Base-by-base conservation (phyloP, 2,329 filamentous ascomycete species). In the Pseudogymnoascus sp. region DNA sequence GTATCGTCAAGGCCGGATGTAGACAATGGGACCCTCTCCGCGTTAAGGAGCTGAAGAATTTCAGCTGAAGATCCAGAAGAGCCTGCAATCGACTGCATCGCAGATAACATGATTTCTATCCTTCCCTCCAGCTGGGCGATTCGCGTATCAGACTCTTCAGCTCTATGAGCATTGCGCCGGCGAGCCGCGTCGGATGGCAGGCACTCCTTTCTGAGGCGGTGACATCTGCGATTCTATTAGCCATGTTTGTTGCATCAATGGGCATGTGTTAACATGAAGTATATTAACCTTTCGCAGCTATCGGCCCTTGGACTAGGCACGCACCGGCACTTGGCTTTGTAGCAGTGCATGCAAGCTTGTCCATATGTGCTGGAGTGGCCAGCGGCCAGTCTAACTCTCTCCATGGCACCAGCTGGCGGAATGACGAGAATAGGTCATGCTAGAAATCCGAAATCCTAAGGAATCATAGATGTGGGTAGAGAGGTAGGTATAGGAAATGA, bases 111-210 rank as follows among this genome's bases (percentile, higher is more conserved):
- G 63, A 80, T 77, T 54, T 81, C 78, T 6, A 82, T 73, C 71
- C 80, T 81, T 68, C 80, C 78, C 70, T 82, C 80, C 5, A 82
- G 73, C 65, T 79, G 77, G 6, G 78, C 77, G 23, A 51, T 51
- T 26, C 45, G 45, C 4, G 78, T 76, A 18, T 77, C 74, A 29
- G 74, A 75, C 8, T 73, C 68, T 37, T 73, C 64, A 62, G 73
- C 68, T 66, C 73, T 71, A 68, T 75, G 74, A 64, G 71, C 61
- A 64, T 73, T 70, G 8, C 77, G 74, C 64, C 75, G 77, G 37
- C 77, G 72, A 45, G 75, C 72, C 2, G 77, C 76, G 18, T 75
- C 69, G 18, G 80, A 79, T 36, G 78, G 78, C 54, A 77, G 73
- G 62, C 80, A 83, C 23, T 77, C 71, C 68, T 82, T 82, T 1